These are phyloP conservation scores for Linderniella brevidens DNA, from an alignment of 257 asterid species.

Conservation along the genomic window DNA sequence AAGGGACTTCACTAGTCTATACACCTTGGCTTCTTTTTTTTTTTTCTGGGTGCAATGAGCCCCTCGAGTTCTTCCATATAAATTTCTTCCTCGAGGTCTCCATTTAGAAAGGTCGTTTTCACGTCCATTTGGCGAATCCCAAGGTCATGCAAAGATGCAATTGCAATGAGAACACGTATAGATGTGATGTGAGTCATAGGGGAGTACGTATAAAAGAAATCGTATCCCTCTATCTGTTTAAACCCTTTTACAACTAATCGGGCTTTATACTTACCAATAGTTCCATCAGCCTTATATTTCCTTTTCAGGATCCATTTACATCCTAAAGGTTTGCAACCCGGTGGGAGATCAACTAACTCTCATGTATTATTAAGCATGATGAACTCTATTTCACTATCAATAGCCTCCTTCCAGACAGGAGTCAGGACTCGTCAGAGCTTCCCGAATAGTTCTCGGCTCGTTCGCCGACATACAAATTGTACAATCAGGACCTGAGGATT, in stretches of 20 bases:
- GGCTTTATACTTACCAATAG: neutral
- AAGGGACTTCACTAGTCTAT: neutral
- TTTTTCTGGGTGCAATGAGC: neutral
- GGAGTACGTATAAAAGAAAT: too few species aligned
- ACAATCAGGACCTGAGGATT: too few species aligned
- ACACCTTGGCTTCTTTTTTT: neutral
- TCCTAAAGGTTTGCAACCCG: too few species aligned
- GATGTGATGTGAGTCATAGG: too few species aligned
- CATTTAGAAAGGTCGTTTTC: neutral
- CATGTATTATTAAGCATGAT: neutral
- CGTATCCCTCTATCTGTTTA: neutral
- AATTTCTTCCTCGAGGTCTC: neutral
- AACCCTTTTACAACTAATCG: neutral
- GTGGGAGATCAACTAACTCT: conserved; percentile 1
- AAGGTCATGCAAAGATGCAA: too few species aligned
- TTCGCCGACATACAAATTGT: too few species aligned
- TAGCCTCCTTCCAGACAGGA: neutral
- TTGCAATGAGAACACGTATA: too few species aligned
- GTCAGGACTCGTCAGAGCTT: too few species aligned
- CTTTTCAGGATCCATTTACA: too few species aligned
- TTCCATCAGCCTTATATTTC: neutral
- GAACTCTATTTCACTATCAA: neutral
- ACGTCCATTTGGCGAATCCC: too few species aligned
- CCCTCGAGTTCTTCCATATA: neutral
- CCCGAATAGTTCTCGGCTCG: too few species aligned